These are phyloP conservation scores for Leccinum subgranulosum DNA, from an alignment of 768 basidiomycete genomes.

Conservation along the genomic window DNA sequence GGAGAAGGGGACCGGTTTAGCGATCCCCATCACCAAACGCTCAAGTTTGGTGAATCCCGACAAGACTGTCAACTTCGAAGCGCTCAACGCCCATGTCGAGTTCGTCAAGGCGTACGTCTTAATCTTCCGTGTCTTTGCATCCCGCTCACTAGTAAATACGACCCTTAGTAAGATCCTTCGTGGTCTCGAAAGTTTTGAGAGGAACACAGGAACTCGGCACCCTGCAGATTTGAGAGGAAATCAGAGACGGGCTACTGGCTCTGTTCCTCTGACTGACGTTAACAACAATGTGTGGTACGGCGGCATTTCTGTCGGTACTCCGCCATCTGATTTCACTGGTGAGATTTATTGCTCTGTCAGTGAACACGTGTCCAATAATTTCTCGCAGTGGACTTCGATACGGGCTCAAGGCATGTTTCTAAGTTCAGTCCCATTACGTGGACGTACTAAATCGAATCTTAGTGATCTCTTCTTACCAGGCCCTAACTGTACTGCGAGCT, in stretches of 20 bases:
- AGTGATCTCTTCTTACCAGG: constrained; percentile 30
- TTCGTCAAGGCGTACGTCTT: constrained; percentile 8
- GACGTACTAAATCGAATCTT: not conserved
- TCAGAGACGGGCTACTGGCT: not conserved
- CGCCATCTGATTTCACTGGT: not conserved
- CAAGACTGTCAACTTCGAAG: constrained; percentile 5
- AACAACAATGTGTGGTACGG: constrained; percentile 6
- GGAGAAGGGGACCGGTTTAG: not conserved
- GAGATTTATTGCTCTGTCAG: not conserved
- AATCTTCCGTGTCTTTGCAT: not conserved
- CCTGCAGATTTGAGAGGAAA: not conserved
- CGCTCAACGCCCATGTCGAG: constrained; percentile 1
- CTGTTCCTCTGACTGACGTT: not conserved
- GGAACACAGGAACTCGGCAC: not conserved
- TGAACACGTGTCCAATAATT: not conserved
- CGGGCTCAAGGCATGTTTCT: constrained; percentile 9
- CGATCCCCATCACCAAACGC: constrained; percentile 13
- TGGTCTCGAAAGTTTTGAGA: not conserved
- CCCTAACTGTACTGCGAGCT: constrained; percentile 19
- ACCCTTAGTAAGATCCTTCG: constrained; percentile 1
- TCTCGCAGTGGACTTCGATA: not conserved
- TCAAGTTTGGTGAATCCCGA: constrained; percentile 2
- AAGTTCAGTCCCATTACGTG: not conserved
- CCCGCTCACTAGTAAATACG: not conserved
- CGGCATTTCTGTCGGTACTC: constrained; percentile 6